Evolutionary conservation across 495 filamentous ascomycete genomes (phyloP), one percentile per base, ranked within the genome.

Genomic region (Penicillium macrosclerotiorum): DNA sequence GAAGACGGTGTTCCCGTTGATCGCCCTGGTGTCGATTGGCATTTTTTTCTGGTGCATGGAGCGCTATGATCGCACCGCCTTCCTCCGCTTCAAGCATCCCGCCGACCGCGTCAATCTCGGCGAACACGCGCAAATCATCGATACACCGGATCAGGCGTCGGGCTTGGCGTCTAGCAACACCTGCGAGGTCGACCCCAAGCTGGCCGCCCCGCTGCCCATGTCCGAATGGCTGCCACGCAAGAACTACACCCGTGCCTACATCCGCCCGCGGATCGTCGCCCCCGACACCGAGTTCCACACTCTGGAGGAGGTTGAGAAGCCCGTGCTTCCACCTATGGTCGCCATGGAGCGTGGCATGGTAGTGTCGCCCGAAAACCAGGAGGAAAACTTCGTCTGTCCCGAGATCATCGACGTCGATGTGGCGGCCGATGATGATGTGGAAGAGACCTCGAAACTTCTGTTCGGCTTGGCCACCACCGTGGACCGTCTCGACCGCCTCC

Each of bases 391-490:
- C 46, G 60, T 74, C 45, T 78, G 75, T 49, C 72, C 74, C 7
- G 60, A 69, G 18, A 60, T 72, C 36, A 68, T 76, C 33, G 65
- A 75, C 20, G 67, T 78, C 14, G 60, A 75, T 43, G 68, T 72
- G 6, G 66, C 65, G 8, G 58, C 63, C 20, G 65, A 73, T 45
- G 53, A 69, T 30, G 63, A 71, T 42, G 64, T 71, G 18, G 73
- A 77, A 8, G 75, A 74, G 49, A 74, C 75, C 18, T 71, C 73
- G 20, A 74, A 77, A 57, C 51, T 76, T 14, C 56, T 78, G 12
- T 77, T 78, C 37, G 75, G 75, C 48, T 47, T 78, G 47, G 69
- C 72, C 11, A 77, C 75, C n/a, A 74, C 74, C 3, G 65, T 75
- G 7, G 69, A 72, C 37, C 69, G 74, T 51, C 60, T 78, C 29